Percentiles rank a stretch among this genome's conserved stretches.
phyloP scores from a whole-genome alignment of 768 basidiomycete genomes.

The Mrakia frigida region DNA sequence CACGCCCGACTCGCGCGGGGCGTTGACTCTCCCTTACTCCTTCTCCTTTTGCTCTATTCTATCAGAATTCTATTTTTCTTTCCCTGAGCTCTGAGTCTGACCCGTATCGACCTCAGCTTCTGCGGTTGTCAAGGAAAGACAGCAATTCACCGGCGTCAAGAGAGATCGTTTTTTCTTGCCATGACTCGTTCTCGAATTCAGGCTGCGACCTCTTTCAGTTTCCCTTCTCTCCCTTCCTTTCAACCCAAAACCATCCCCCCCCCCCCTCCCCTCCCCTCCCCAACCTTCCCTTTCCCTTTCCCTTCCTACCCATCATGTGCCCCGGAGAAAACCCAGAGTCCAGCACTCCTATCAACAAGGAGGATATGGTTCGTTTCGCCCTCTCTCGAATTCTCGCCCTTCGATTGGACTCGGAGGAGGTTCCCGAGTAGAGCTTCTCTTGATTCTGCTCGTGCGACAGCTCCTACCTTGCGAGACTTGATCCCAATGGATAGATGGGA shows the following conservation, averaged over 20 bases:
- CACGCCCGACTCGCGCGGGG: not conserved
- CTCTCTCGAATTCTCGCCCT: not conserved
- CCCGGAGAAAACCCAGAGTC: slow-evolving; percentile 17
- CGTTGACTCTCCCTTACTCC: not conserved
- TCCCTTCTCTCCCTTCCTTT: not conserved
- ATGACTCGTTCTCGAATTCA: too few relatives aligned
- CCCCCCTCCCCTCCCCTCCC: not conserved
- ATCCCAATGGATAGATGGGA: too few relatives aligned
- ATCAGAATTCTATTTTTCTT: too few relatives aligned
- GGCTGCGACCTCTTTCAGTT: not conserved
- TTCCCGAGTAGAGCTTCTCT: too few relatives aligned
- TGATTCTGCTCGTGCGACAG: too few relatives aligned
- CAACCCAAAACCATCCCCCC: not conserved
- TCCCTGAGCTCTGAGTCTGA: too few relatives aligned
- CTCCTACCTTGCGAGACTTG: too few relatives aligned
- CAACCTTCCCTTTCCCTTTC: not conserved
- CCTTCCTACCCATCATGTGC: slow-evolving; percentile 13
- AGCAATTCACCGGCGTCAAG: too few relatives aligned
- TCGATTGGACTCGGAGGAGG: too few relatives aligned
- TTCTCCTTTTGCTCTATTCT: not conserved
- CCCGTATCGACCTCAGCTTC: not conserved
- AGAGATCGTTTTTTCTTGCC: not conserved
- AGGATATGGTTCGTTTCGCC: slow-evolving; percentile 15
- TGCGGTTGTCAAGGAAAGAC: not conserved
- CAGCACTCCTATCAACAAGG: slow-evolving; percentile 2